Conservation (phyloP, 495 filamentous ascomycete genomes). For the Hyaloscypha hepaticicola region DNA sequence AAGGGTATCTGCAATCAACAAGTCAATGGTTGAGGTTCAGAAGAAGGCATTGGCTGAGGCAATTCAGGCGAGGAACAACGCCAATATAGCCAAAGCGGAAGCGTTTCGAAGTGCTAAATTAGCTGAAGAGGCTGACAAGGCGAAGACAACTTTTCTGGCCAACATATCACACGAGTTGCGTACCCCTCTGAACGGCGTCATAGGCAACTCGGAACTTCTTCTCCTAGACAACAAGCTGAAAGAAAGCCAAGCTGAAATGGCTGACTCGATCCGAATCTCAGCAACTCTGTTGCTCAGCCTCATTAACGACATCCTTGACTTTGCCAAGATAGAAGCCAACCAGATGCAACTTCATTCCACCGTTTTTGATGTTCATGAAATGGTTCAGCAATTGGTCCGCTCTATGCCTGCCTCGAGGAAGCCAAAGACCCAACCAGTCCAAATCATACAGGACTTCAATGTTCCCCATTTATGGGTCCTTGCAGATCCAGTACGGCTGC, state of each 20-base stretch:
- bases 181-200: conserved; percentile 84
- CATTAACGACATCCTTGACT: conserved; percentile 93
- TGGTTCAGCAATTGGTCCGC: conserved; percentile 80
- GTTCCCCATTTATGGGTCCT: conserved; percentile 74
- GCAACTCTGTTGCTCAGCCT: conserved; percentile 83
- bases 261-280: conserved; percentile 85
- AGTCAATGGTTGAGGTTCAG: conserved; percentile 83
- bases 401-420: conserved; percentile 74
- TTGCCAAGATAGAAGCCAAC: conserved; percentile 90
- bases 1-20: conserved; percentile 76
- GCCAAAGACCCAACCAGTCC: conserved; percentile 53
- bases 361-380: conserved; percentile 77
- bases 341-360: conserved; percentile 91
- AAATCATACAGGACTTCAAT: conserved; percentile 69
- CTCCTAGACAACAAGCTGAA: conserved; percentile 67
- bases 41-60: conserved; percentile 72
- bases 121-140: conserved; percentile 88
- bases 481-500: conserved; percentile 83
- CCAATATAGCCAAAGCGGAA: conserved; percentile 64
- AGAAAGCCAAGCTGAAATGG: conserved; percentile 81
- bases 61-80: conserved; percentile 63
- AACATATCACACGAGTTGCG: conserved; percentile 90
- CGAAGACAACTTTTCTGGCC: conserved; percentile 88
- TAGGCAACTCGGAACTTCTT: conserved; percentile 84
- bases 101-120: conserved; percentile 83